Evolutionary conservation across 352 stramenopile genomes (phyloP), one percentile per base, ranked within the genome.

Genomic region (Phytophthora pseudosyringae): DNA sequence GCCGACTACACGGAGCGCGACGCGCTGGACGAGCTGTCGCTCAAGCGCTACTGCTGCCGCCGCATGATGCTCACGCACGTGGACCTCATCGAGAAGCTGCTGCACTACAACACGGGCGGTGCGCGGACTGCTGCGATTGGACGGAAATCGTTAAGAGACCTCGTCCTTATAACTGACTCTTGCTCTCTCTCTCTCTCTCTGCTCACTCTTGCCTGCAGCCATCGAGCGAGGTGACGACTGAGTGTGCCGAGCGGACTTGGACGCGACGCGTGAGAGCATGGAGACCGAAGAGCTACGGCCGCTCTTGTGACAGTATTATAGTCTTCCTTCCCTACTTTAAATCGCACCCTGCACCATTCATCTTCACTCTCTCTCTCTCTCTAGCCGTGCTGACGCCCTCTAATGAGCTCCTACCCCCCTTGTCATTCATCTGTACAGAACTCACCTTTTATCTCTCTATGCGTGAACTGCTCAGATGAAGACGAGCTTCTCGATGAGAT

Each of bases 61-160:
- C 89, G 98, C 55, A 99, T 99, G 98, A 93, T 99, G 82, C 89
- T 99, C 57, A 99, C 97, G 40, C 98, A 99, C 82, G 98, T 99
- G 21, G 98, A 99, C 84, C 89, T 99, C 31, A 99, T 99, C 76
- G 97, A 99, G 83, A 99, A 99, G 82, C 88, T 99, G 49, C 88
- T 99, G 63, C 98, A 99, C 84, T 99, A 99, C 88, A 99, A 99
- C 88, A 99, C 88, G n/a, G 86, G 86, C 64, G 88, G 86, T 96
- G 64, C 49, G 81, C 48, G 21, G 21, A 25, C 11, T 10, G 21
- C 47, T 50, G 25, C 26, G 2, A 40, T 53, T 46, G 39, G 29
- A n/a, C 41, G 39, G 36, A 15, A 16, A 21, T 21, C 26, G 35
- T 31, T 47, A 44, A 39, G 11, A 18, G 6, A 33, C 25, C 29